phyloP scores from a whole-genome alignment of 345 rosid genomes.

The Eucalyptus marginata region DNA sequence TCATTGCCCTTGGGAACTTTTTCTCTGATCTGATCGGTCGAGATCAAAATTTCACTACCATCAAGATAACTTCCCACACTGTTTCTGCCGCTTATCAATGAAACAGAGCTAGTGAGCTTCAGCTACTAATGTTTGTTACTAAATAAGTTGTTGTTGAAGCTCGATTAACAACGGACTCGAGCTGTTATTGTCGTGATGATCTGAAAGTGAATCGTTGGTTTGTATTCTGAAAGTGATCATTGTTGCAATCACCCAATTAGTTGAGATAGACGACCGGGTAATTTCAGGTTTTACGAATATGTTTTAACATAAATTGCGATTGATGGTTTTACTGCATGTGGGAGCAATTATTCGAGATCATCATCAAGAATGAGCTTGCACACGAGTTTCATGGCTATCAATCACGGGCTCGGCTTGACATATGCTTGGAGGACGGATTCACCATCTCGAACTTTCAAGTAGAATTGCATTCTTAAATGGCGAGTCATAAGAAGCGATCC shows the following conservation, averaged over 20 bases:
- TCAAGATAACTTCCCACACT: background rate
- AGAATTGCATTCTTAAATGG: too few relatives aligned
- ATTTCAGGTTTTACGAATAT: too few relatives aligned
- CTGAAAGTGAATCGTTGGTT: background rate
- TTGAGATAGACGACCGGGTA: too few relatives aligned
- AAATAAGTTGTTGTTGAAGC: fast-evolving
- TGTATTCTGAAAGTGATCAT: background rate
- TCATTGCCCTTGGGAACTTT: background rate
- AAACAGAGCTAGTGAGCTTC: background rate
- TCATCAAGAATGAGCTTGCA: background rate
- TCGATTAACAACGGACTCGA: background rate
- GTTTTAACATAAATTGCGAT: too few relatives aligned
- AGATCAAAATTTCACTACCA: fast-evolving
- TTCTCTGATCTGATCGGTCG: background rate
- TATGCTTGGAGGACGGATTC: too few relatives aligned
- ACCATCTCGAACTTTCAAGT: background rate
- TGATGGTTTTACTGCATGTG: fast-evolving
- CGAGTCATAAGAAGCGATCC: background rate
- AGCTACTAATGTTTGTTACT: background rate
- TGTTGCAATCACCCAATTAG: too few relatives aligned
- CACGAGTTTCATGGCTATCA: background rate
- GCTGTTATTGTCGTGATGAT: background rate
- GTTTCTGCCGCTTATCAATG: background rate
- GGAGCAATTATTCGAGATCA: background rate
- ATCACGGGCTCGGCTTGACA: too few relatives aligned